Evolutionary conservation across 768 basidiomycete species (phyloP), one percentile per base, ranked within the genome.

Genomic region (Boletus sp.): DNA sequence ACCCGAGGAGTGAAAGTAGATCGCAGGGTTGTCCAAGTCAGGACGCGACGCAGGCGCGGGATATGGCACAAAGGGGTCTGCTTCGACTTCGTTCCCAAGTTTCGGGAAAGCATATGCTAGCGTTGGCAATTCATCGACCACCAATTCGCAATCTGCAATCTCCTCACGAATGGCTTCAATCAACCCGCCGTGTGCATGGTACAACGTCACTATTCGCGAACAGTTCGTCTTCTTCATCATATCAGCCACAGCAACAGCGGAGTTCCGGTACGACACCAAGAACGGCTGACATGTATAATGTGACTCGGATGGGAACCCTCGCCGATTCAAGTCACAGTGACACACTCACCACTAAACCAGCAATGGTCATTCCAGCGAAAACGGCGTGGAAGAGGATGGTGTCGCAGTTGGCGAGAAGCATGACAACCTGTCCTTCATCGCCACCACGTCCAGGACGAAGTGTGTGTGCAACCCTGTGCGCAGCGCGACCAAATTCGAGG

Each of bases 81-180:
- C 50, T 29, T 34, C 44, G 39, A 47, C 53, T 57, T 77, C 74
- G 8, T 34, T 38, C 1, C 73, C 75, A 11, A 76, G 67, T 21
- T 70, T 67, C 5, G 77, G 76, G 51, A 71, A 79, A 1, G 75
- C 55, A 10, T 67, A 46, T 0, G 49, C 23, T 2, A 77, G 37
- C 3, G 56, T 58, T 27, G 61, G 61, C 14, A 55, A 15, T 39
- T 58, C 61, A 2, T 54, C 47, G 19, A 62, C 40, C 1, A 38
- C 33, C 29, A 62, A 32, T 7, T 47, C 48, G 23, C 32, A 30
- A 8, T 46, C 49, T 2, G 38, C 9, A 25, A 47, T 8, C 40
- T 44, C 47, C 15, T 33, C 25, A 19, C 50, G 58, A 41, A 63
- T 47, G 1, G 37, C 50, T 4, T 54, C 37, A 8, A 63, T 41